Evolutionary conservation across 2,329 filamentous ascomycete species (phyloP).

Genomic region (Hypoxylon sp.): DNA sequence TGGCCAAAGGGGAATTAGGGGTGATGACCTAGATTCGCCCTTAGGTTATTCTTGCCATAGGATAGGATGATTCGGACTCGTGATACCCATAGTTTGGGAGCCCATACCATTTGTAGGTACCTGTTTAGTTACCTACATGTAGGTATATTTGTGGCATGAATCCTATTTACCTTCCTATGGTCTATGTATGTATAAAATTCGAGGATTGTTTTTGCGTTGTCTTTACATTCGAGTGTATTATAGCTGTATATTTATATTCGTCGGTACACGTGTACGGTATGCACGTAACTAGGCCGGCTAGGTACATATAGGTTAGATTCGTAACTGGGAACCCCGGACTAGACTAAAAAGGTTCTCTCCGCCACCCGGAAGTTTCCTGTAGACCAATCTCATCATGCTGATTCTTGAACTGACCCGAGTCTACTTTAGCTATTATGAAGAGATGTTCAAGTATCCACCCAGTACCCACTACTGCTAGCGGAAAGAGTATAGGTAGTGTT

Average conservation of each 20-base stretch:
- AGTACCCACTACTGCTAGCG: slow-evolving; percentile 3
- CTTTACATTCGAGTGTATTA: neutral
- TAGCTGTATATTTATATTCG: neutral
- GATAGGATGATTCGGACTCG: slow-evolving; percentile 7
- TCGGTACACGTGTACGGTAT: too few relatives aligned
- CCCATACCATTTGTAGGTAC: neutral
- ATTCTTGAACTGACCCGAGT: neutral
- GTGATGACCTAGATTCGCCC: neutral
- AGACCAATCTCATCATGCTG: neutral
- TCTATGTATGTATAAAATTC: neutral
- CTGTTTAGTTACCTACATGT: neutral
- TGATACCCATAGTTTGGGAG: slow-evolving; percentile 14
- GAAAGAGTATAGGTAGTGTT: neutral
- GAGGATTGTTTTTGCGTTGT: neutral
- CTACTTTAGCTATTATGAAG: neutral
- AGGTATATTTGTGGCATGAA: neutral
- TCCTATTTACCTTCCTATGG: neutral
- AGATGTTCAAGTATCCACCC: neutral
- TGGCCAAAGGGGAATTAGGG: neutral
- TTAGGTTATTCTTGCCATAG: slow-evolving; percentile 9
- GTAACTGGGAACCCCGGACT: neutral
- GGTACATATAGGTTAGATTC: too few relatives aligned
- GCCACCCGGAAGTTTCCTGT: neutral
- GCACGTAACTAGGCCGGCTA: too few relatives aligned
- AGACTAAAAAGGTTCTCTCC: neutral